Conservation (phyloP, 2,329 filamentous ascomycete species). For the Fonsecaea multimorphosa region DNA sequence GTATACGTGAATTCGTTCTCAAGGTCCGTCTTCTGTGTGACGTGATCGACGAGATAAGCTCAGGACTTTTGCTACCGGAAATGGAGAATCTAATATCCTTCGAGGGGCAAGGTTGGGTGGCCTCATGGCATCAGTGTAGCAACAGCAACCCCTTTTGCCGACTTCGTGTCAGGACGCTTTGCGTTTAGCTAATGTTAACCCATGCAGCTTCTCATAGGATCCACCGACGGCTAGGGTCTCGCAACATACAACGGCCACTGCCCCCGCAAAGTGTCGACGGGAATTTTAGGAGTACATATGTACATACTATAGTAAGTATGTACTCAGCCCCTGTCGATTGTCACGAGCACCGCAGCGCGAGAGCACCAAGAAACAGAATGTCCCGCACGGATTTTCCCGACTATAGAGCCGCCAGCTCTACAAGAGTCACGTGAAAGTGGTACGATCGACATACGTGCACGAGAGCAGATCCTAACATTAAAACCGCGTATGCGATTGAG, state of each 20-base stretch:
- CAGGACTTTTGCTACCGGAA: not conserved
- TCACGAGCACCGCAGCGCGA: not conserved
- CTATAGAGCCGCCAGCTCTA: not conserved
- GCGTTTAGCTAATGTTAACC: not conserved
- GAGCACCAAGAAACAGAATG: not conserved
- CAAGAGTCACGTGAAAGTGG: slow-evolving; percentile 3
- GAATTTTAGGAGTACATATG: no score
- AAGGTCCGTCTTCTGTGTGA: not conserved
- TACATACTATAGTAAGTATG: no score
- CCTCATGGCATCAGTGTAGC: not conserved
- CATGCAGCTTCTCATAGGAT: not conserved
- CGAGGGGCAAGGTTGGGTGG: not conserved
- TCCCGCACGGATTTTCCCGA: not conserved
- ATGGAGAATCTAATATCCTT: not conserved
- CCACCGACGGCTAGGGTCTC: no score
- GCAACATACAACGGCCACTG: no score
- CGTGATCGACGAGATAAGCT: not conserved
- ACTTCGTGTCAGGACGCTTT: not conserved
- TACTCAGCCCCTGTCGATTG: no score
- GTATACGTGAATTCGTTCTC: not conserved
- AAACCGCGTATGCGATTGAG: not conserved
- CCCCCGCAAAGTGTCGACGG: no score
- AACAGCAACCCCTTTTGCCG: not conserved
- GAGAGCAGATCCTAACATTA: not conserved
- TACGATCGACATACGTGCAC: not conserved